Conservation (phyloP, 2,329 filamentous ascomycete species). For the Botrytis sinoallii region DNA sequence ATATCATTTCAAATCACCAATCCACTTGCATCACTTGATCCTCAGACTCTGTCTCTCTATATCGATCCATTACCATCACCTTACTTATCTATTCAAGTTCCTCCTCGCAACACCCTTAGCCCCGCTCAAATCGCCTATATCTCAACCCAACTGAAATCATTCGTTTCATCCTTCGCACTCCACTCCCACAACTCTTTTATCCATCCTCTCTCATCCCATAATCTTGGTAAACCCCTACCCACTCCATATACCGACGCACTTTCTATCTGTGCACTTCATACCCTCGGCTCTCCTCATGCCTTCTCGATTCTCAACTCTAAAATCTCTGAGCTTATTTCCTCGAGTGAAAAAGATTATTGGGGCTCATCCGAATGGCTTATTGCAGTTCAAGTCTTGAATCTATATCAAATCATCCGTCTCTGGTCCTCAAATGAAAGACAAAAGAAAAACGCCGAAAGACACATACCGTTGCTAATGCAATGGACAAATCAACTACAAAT, state of each 20-base stretch:
- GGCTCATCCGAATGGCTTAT: constrained; percentile 20
- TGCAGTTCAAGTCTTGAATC: constrained; percentile 30
- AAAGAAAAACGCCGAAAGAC: constrained; percentile 29
- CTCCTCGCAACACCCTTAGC: constrained; percentile 3
- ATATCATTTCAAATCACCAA: neutral
- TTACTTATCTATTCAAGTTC: constrained; percentile 20
- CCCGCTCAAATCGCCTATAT: constrained; percentile 21
- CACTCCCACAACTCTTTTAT: constrained; percentile 29
- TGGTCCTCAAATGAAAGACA: constrained; percentile 34
- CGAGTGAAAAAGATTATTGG: constrained; percentile 15
- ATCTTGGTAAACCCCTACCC: constrained; percentile 10
- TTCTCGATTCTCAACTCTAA: constrained; percentile 27
- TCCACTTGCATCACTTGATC: neutral
- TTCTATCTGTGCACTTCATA: constrained; percentile 24
- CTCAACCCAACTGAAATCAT: constrained; percentile 22
- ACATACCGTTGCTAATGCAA: constrained; percentile 29
- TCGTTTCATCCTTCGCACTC: constrained; percentile 18
- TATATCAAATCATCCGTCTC: constrained; percentile 36
- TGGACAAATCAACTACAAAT: constrained; percentile 32
- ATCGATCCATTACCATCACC: neutral
- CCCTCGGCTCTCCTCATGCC: constrained; percentile 18
- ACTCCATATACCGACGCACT: constrained; percentile 26
- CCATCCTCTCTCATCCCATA: constrained; percentile 22
- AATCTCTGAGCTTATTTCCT: constrained; percentile 15
- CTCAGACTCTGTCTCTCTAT: neutral